Base-by-base conservation (phyloP, 2,329 filamentous ascomycete species). In the Beauveria medogensis region DNA sequence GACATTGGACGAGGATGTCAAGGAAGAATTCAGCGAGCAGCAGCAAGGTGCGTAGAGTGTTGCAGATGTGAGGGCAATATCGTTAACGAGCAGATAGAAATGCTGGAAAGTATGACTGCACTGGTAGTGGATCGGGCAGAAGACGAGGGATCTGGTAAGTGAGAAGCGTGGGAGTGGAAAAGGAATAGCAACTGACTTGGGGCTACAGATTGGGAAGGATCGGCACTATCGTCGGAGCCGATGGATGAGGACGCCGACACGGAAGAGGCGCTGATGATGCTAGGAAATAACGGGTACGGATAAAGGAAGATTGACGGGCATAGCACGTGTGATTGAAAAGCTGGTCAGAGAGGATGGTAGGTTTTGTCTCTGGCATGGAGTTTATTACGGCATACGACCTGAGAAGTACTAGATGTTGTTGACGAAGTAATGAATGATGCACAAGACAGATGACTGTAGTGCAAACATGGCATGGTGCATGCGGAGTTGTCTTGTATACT, bases 71-170 rank as follows among this genome's bases (percentile, higher is more conserved):
- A 3, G 28, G 2, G 22, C 4, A 7, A 2, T 24, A 2, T 16
- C 6, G 14, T 28, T 41, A 24, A 18, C 51, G 34, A 18, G 12
- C 22, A 48, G 65, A 22, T 60, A 75, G 72, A 74, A 30, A 74
- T 83, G 4, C 63, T 80, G 14, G 76, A 78, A 16, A 68, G 74
- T n/a, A 77, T 90, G 67, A 76, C 75, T 43, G 75, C 74, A 53
- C 71, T 88, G n/a, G 75, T 82, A 48, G 77, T 84, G 18, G 82
- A 85, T 54, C 80, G 84, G 62, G 68, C 82, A 60, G 82, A 85
- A 63, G 82, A 85, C 57, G 82, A 85, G 59, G 81, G 74, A 65
- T 84, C 82, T 65, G 82, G 82, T 83, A 81, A 74, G 81, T 80
- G 26, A 10, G 34, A 12, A n/a, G 63, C 54, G 51, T 46, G 52